These are phyloP conservation scores for Lomentospora prolificans DNA, from an alignment of 2,329 filamentous ascomycete genomes.

Conservation along the genomic window DNA sequence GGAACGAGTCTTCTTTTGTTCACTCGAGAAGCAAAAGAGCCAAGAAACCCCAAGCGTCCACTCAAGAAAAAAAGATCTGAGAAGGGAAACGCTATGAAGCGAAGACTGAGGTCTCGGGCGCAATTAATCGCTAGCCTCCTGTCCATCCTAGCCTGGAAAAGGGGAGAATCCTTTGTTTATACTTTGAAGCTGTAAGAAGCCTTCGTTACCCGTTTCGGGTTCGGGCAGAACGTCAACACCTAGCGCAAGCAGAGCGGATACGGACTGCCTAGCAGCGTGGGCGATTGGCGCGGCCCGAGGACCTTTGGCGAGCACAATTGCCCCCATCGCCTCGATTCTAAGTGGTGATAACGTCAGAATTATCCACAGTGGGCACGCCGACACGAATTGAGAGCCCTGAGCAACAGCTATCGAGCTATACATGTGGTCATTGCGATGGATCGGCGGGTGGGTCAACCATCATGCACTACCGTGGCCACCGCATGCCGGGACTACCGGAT, in stretches of 20 bases:
- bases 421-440: background rate
- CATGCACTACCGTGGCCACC: background rate
- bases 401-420: background rate
- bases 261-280: too few species aligned
- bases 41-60: too few species aligned
- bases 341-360: background rate
- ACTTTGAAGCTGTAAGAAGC: background rate
- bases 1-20: too few species aligned
- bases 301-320: background rate
- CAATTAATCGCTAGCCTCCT: too few species aligned
- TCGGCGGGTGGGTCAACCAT: background rate
- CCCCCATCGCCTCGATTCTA: background rate
- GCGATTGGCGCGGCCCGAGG: too few species aligned
- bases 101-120: too few species aligned
- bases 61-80: too few species aligned
- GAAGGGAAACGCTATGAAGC: too few species aligned
- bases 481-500: background rate
- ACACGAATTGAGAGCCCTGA: background rate
- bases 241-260: too few species aligned
- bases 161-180: background rate
- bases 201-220: background rate
- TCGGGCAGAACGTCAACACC: too few species aligned
- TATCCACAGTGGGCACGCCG: background rate
- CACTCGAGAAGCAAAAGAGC: too few species aligned
- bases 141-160: background rate